These are phyloP conservation scores for Trichoderma harzianum DNA, from an alignment of 2,329 filamentous ascomycete species.

Conservation along the genomic window DNA sequence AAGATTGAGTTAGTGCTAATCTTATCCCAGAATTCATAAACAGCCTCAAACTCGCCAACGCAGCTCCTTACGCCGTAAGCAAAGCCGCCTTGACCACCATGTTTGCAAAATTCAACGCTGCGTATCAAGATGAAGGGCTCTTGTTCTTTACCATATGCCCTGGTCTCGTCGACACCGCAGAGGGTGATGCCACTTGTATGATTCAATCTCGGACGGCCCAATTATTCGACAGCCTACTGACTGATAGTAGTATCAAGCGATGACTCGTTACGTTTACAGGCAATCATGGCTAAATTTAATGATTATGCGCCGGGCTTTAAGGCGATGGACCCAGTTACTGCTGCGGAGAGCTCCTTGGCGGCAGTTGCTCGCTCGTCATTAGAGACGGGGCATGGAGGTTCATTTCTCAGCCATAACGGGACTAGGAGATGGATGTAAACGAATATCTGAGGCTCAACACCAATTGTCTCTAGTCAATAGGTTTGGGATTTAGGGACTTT, in stretches of 20 bases:
- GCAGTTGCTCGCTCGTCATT: neutral
- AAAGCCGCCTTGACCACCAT: neutral
- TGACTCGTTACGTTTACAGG: neutral
- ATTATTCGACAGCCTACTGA: neutral
- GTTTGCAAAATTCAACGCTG: neutral
- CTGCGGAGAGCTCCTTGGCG: neutral
- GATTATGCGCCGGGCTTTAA: neutral
- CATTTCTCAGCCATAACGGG: neutral
- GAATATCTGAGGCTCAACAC: neutral
- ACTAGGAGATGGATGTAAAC: neutral
- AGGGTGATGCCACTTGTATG: neutral
- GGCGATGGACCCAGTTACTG: neutral
- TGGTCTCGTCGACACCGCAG: neutral
- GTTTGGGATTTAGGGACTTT: accelerated
- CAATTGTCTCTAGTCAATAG: neutral
- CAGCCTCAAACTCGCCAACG: neutral
- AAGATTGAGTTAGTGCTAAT: neutral
- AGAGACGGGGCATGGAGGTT: neutral
- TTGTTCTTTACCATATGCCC: neutral
- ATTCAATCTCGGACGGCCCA: neutral
- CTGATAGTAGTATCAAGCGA: neutral
- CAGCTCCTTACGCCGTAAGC: neutral
- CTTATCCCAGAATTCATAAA: neutral
- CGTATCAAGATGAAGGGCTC: neutral
- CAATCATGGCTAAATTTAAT: neutral